phyloP scores from a whole-genome alignment of 140 eudicot genomes.

The Senecio squalidus region DNA sequence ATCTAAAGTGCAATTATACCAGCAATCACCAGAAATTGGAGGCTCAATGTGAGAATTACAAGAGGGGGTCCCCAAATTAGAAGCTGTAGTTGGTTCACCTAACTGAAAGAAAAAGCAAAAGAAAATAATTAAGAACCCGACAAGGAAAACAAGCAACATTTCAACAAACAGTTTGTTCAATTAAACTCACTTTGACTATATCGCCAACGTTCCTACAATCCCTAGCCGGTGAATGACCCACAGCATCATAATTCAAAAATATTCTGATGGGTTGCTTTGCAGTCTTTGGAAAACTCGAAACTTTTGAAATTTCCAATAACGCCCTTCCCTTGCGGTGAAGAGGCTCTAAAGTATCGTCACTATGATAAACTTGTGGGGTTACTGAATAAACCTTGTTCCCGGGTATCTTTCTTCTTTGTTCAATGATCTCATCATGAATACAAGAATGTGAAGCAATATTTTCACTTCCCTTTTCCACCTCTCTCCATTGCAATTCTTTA shows the following conservation, averaged over 20 bases:
- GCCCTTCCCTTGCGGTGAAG: constrained; percentile 62
- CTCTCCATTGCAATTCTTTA: constrained; percentile 26
- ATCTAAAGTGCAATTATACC: constrained; percentile 89
- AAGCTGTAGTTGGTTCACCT: constrained; percentile 78
- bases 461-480: constrained; percentile 33
- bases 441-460: constrained; percentile 71
- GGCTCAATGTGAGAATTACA: constrained; percentile 82
- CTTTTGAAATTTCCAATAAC: constrained; percentile 49
- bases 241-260: constrained; percentile 86
- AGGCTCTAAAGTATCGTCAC: constrained; percentile 28
- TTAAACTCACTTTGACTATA: constrained; percentile 60
- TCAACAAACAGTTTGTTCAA: constrained; percentile 1
- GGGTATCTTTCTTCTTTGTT: constrained; percentile 69
- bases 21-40: constrained; percentile 78
- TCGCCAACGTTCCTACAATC: constrained; percentile 81
- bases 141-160: not conserved
- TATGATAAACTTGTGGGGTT: constrained; percentile 77
- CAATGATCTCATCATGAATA: constrained; percentile 93
- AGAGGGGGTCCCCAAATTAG: constrained; percentile 59
- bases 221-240: constrained; percentile 95
- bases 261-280: constrained; percentile 80
- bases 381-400: constrained; percentile 84
- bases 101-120: constrained; percentile 42
- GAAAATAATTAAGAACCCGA: not conserved
- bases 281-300: constrained; percentile 24